phyloP scores from a whole-genome alignment of 768 basidiomycete species.

The Kwoniella pini region DNA sequence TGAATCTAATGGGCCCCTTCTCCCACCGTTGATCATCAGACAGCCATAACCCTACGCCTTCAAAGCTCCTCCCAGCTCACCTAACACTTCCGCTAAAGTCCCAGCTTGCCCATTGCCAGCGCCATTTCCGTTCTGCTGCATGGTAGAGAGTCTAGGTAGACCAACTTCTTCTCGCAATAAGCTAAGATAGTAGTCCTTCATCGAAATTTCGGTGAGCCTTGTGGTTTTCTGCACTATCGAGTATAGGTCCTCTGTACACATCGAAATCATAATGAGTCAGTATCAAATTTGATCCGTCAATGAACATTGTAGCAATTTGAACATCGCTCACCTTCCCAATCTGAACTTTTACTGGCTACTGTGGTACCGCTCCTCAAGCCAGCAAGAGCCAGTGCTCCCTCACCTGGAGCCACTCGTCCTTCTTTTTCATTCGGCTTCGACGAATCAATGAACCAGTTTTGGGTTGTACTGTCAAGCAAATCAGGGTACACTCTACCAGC shows the following conservation, averaged over 20 bases:
- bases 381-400: constrained; percentile 17
- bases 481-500: constrained; percentile 46
- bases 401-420: constrained; percentile 20
- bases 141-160: not conserved
- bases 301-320: not conserved
- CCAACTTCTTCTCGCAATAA: constrained; percentile 12
- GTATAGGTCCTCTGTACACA: constrained; percentile 19
- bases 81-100: constrained; percentile 7
- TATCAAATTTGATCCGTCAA: not conserved
- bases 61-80: not conserved
- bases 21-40: no score
- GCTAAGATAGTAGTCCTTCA: constrained; percentile 19
- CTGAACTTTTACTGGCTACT: constrained; percentile 17
- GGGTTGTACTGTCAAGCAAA: constrained; percentile 28
- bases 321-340: constrained; percentile 43
- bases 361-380: constrained; percentile 27
- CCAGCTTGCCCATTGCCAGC: constrained; percentile 3
- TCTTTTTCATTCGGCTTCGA: constrained; percentile 8
- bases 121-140: not conserved
- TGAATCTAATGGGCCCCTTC: not conserved
- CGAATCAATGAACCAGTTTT: constrained; percentile 29
- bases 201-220: constrained; percentile 9
- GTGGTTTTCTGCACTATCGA: constrained; percentile 19
- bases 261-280: not conserved
- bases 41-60: no score